Evolutionary conservation across 352 stramenopile genomes (phyloP), one percentile per base, ranked within the genome.

Genomic region (Aphanomyces euteiches): DNA sequence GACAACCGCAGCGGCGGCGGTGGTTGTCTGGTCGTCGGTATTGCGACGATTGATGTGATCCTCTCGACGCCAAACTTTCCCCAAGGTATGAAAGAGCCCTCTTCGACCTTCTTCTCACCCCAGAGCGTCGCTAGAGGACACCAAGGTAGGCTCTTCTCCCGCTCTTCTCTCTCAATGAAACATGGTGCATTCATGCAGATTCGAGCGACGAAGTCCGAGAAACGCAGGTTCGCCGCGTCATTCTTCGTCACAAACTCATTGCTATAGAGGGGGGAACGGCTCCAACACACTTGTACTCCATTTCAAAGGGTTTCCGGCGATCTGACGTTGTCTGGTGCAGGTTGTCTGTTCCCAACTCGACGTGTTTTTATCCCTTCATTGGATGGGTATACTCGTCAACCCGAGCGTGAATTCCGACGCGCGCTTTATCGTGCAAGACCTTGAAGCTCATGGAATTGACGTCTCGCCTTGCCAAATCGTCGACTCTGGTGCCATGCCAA

Each of bases 1-100:
- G 2, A 28, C 28, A 28, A 28, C 28, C 28, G 28, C 0, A 2
- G 28, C 28, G 2, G 28, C 28, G 28, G 28, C 45, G 45, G 50
- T 10, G 37, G 50, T 17, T 50, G 36, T 41, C 28, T 66, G 15
- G 58, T 66, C 37, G 58, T 66, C 8, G 58, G 58, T 3, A 66
- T 66, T 28, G 58, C 58, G 37, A 66, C 58, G 5, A 36, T 66
- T 38, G 58, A 66, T 28, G 6, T 66, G 37, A 47, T 66, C 34
- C 17, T 54, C 38, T 13, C 8, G 39, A 53, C 53, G 5, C 58
- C 58, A 21, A 28, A 36, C 28, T 66, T 39, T 41, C 58, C 58
- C 36, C 5, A 15, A 53, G 58, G 58, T 66, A 8, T 21, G 50
- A 38, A 19, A 58, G 50, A 10, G n/a, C 37, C 15, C 34, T 36